Percentiles rank a stretch among this genome's conserved stretches.
Evolutionary conservation across 768 basidiomycete species (phyloP).

Genomic region (Lactarius sp.): DNA sequence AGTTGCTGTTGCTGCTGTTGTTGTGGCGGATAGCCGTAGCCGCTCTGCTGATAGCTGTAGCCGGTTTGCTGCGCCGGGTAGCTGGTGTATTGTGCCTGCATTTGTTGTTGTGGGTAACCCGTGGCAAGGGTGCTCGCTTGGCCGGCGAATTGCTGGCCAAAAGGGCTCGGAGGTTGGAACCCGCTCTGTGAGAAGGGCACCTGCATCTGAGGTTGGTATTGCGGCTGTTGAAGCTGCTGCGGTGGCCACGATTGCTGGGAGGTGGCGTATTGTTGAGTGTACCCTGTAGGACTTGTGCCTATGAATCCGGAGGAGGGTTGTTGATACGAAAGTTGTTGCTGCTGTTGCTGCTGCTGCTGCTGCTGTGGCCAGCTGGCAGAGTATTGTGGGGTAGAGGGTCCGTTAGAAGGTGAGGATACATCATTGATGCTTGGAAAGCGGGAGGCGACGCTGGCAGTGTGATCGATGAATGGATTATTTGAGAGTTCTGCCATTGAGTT

Average conservation of each 20-base stretch:
- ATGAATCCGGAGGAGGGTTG: not conserved
- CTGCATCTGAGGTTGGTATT: slow-evolving; percentile 24
- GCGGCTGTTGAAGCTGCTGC: slow-evolving; percentile 22
- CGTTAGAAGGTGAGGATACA: slow-evolving; percentile 21
- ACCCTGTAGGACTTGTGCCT: slow-evolving; percentile 25
- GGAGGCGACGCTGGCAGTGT: slow-evolving; percentile 36
- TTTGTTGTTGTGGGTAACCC: slow-evolving; percentile 27
- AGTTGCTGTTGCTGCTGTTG: slow-evolving; percentile 17
- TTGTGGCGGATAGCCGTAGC: slow-evolving; percentile 24
- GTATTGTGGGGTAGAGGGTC: slow-evolving; percentile 29
- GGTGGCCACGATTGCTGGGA: slow-evolving; percentile 12
- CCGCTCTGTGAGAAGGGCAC: slow-evolving; percentile 3
- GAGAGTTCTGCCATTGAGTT: slow-evolving; percentile 32
- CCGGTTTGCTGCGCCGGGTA: slow-evolving; percentile 26
- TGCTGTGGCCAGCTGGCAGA: slow-evolving; percentile 40
- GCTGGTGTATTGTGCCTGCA: slow-evolving; percentile 31
- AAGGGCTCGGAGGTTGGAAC: slow-evolving; percentile 17
- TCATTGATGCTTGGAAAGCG: slow-evolving; percentile 63
- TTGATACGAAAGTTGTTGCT: slow-evolving; percentile 5
- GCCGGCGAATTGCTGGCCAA: slow-evolving; percentile 19
- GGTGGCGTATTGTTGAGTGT: slow-evolving; percentile 19
- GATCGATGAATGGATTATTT: slow-evolving; percentile 69
- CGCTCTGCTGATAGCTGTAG: slow-evolving; percentile 21
- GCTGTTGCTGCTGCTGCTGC: slow-evolving; percentile 29
- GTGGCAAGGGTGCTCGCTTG: slow-evolving; percentile 23